phyloP scores from a whole-genome alignment of 495 filamentous ascomycete genomes.

The Neurospora discreta region DNA sequence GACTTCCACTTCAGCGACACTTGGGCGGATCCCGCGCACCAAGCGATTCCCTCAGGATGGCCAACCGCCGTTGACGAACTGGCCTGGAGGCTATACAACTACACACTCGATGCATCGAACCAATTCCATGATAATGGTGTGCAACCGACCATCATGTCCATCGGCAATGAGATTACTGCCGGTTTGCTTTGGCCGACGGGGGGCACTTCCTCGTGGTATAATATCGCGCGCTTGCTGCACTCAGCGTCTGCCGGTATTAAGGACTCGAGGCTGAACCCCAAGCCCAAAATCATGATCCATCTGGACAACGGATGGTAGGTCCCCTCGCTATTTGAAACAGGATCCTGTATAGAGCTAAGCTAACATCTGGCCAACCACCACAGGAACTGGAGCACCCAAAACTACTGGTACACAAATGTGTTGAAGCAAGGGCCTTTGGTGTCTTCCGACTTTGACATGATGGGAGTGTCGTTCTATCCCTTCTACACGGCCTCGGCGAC shows the following conservation, averaged over 20 bases:
- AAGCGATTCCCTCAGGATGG: slow-evolving; percentile 50
- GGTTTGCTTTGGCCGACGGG: slow-evolving; percentile 58
- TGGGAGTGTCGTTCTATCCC: slow-evolving; percentile 62
- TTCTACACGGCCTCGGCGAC: slow-evolving; percentile 49
- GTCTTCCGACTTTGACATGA: slow-evolving; percentile 52
- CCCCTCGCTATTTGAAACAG: background rate
- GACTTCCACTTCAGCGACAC: slow-evolving; percentile 64
- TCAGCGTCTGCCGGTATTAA: slow-evolving; percentile 52
- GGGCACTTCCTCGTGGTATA: slow-evolving; percentile 35
- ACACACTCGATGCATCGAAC: slow-evolving; percentile 51
- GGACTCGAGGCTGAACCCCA: slow-evolving; percentile 42
- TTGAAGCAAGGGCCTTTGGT: slow-evolving; percentile 40
- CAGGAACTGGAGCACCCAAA: slow-evolving; percentile 49
- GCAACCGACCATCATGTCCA: slow-evolving; percentile 50
- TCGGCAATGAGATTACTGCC: slow-evolving; percentile 58
- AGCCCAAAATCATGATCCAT: slow-evolving; percentile 58
- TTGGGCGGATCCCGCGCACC: slow-evolving; percentile 39
- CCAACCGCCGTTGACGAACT: slow-evolving; percentile 47
- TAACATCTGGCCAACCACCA: background rate
- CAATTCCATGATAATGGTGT: slow-evolving; percentile 43
- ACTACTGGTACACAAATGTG: slow-evolving; percentile 50
- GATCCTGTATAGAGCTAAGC: background rate
- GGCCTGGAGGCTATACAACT: slow-evolving; percentile 51
- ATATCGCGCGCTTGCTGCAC: slow-evolving; percentile 51
- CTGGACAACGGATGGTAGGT: slow-evolving; percentile 52